phyloP scores from a whole-genome alignment of 2,329 filamentous ascomycete genomes.

The Bertia moriformis region DNA sequence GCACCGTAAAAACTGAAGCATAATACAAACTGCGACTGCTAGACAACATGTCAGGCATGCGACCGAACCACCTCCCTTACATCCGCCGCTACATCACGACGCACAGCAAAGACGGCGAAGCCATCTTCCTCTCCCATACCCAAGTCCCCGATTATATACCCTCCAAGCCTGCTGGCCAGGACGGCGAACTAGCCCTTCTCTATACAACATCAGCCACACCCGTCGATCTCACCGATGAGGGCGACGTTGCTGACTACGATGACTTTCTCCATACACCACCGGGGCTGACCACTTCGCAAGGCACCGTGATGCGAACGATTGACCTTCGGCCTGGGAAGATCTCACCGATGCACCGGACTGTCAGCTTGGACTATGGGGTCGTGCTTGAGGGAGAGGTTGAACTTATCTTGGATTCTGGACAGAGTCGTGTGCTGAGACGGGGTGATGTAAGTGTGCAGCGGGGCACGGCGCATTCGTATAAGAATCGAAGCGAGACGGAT shows the following conservation, averaged over 20 bases:
- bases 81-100: conserved; percentile 8
- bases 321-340: conserved; percentile 25
- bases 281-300: conserved; percentile 15
- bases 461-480: conserved; percentile 27
- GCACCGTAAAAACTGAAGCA: background rate
- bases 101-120: conserved; percentile 11
- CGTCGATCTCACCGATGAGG: conserved; percentile 5
- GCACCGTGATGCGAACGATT: conserved; percentile 29
- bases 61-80: background rate
- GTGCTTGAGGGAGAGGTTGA: conserved; percentile 28
- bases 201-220: conserved; percentile 11
- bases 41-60: too few species aligned
- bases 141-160: conserved; percentile 7
- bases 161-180: conserved; percentile 6
- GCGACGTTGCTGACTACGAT: conserved; percentile 10
- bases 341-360: conserved; percentile 9
- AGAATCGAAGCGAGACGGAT: conserved; percentile 21
- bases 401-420: conserved; percentile 26
- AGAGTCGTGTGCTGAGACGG: conserved; percentile 19
- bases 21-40: background rate
- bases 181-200: conserved; percentile 9
- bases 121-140: conserved; percentile 6
- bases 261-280: conserved; percentile 8
- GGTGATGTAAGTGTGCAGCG: conserved; percentile 30
- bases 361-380: conserved; percentile 23